Base-by-base conservation (phyloP, 2,329 filamentous ascomycete genomes). In the Shiraia sp. region DNA sequence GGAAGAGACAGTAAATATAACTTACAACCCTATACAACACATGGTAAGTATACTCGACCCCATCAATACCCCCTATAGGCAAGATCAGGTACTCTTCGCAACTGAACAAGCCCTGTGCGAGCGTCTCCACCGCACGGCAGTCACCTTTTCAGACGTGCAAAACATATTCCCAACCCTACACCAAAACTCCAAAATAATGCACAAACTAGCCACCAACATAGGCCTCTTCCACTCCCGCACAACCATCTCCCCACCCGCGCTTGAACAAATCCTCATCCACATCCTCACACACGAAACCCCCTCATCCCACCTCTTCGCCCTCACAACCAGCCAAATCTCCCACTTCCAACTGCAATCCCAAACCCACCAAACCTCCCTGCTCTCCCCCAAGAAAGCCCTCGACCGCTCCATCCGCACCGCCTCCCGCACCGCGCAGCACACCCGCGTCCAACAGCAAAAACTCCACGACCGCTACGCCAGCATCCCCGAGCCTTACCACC, bases 181-280 rank as follows among this genome's bases (percentile, higher is more conserved):
- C 12, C 2, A 31, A 12, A 23, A 30, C 19, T 26, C 13, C 32
- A 14, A 24, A 13, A 10, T 49, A 25, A 49, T 32, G 2, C 42
- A 37, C 15, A 42, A 39, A 29, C 14, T 46, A 23, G 23, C 25
- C 4, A 40, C 25, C 2, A 37, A 40, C 17, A 37, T 46, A 13
- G 46, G 14, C 4, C 26, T 38, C 12, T 33, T 31, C 23, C 25
- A 10, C 13, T 13, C 42, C 4, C 15, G 22, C 1, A 27, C 17
- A 2, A 16, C 10, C 2, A 37, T 43, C 13, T 31, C 42, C 6
- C 13, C n/a, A 7, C 12, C 16, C 1, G 36, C 33, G 3, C 26
- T 31, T 8, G 39, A 42, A 12, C 16, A 10, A 3, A 46, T 49
- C 8, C 32, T 42, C 6, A 12, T 8, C 12, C 34, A 32, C 16